phyloP scores from a whole-genome alignment of 2,329 filamentous ascomycete genomes.

The Alternaria sp. region DNA sequence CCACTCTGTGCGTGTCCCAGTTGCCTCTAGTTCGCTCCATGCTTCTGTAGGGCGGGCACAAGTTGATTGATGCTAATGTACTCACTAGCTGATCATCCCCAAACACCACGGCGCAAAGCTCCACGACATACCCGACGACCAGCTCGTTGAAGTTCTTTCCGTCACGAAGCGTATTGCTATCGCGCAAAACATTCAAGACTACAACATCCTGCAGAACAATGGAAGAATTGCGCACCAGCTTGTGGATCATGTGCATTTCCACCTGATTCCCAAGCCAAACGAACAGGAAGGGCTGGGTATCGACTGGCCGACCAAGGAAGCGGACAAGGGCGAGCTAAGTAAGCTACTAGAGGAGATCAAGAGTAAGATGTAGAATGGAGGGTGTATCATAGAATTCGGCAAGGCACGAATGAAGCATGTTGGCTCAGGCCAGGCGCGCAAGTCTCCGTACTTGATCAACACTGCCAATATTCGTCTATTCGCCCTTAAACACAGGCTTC shows the following conservation, averaged over 20 bases:
- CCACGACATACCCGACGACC: constrained; percentile 89
- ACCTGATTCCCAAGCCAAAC: constrained; percentile 97
- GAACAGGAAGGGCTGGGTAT: constrained; percentile 79
- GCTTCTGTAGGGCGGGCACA: not conserved
- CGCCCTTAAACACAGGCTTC: constrained; percentile 71
- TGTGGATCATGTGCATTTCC: constrained; percentile 95
- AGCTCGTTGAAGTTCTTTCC: constrained; percentile 81
- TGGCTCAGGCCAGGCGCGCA: not conserved
- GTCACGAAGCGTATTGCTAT: constrained; percentile 86
- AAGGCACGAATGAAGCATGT: constrained; percentile 31
- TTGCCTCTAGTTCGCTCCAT: not conserved
- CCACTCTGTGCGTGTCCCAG: constrained; percentile 73
- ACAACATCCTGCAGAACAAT: constrained; percentile 97
- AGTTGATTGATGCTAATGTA: constrained; percentile 1
- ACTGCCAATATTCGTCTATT: constrained; percentile 24
- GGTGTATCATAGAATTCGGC: not conserved
- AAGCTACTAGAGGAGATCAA: constrained; percentile 83
- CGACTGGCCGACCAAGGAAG: constrained; percentile 76
- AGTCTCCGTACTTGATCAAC: not conserved
- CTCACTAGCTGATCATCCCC: constrained; percentile 86
- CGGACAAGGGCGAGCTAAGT: constrained; percentile 85
- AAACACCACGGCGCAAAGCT: constrained; percentile 94
- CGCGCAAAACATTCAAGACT: constrained; percentile 79
- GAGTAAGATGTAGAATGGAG: constrained; percentile 73
- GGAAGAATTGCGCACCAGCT: constrained; percentile 88